A percentile compares a stretch with the other conserved stretches of the same genome.
phyloP scores from a whole-genome alignment of 2,329 filamentous ascomycete species.

The Microdochium paspali region DNA sequence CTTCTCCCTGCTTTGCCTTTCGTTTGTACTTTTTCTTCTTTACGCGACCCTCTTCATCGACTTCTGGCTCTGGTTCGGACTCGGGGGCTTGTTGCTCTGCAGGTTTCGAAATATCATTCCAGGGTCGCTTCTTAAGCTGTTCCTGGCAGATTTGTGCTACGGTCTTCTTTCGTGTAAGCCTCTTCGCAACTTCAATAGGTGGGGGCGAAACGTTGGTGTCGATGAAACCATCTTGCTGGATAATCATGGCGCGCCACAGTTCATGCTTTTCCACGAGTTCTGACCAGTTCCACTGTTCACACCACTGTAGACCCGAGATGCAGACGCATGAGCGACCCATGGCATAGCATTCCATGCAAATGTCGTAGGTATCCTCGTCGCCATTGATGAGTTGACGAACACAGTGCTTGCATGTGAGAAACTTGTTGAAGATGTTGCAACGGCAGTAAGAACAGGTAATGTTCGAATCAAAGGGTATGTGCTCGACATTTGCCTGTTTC shows the following conservation, averaged over 20 bases:
- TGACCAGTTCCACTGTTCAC: conserved; percentile 85
- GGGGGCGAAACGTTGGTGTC: conserved; percentile 58
- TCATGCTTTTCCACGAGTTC: conserved; percentile 73
- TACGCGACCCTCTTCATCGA: conserved; percentile 54
- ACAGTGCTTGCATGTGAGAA: conserved; percentile 85
- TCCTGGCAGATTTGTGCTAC: conserved; percentile 92
- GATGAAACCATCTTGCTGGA: conserved; percentile 60
- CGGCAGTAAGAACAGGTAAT: conserved; percentile 94
- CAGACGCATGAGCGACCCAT: conserved; percentile 93
- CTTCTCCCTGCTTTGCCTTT: conserved; percentile 43
- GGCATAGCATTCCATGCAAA: conserved; percentile 98
- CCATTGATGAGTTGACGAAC: conserved; percentile 56
- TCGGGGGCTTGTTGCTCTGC: conserved; percentile 33
- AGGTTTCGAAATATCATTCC: conserved; percentile 67
- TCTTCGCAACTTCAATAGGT: conserved; percentile 60
- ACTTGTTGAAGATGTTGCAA: conserved; percentile 94
- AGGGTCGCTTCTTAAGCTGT: conserved; percentile 70
- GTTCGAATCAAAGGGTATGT: conserved; percentile 76
- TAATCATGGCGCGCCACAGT: conserved; percentile 69
- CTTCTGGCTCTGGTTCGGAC: conserved; percentile 42
- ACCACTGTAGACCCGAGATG: conserved; percentile 78
- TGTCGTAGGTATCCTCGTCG: conserved; percentile 79
- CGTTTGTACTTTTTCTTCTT: conserved; percentile 53
- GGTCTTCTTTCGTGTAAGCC: conserved; percentile 62
- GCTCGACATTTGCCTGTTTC: conserved; percentile 64